Percentiles rank a stretch among this genome's conserved stretches.
Conservation (phyloP, 441 rosid genomes). For the Dalechampia spathulata region DNA sequence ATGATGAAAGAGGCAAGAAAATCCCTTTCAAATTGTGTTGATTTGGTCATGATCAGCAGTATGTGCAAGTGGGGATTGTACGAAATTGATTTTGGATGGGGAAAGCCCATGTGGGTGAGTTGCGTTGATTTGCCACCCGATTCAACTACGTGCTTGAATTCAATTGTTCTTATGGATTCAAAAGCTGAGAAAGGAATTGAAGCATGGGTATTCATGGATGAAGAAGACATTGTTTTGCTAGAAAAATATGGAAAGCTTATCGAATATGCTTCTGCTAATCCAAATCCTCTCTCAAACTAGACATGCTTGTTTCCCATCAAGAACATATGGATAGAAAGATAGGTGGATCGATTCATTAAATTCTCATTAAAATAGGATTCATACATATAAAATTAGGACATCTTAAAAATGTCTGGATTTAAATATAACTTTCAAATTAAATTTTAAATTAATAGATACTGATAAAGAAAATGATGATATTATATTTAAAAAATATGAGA, state of each 20-base stretch:
- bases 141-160: background rate
- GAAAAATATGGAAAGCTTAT: background rate
- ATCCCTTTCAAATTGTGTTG: background rate
- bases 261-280: background rate
- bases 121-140: background rate
- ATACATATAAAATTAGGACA: no score
- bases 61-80: conserved; percentile 14
- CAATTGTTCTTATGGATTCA: conserved; percentile 11
- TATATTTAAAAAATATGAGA: no score
- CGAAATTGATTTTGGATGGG: conserved; percentile 16
- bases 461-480: no score
- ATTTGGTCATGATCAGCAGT: conserved; percentile 12
- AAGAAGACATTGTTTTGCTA: conserved; percentile 7
- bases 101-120: conserved; percentile 19
- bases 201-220: conserved; percentile 19
- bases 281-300: background rate
- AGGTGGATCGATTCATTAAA: no score
- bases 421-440: no score
- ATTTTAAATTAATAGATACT: no score
- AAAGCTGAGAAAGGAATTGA: conserved; percentile 20
- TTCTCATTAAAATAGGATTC: no score
- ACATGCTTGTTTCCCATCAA: background rate
- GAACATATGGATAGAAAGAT: no score
- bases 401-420: no score
- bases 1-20: background rate